These are phyloP conservation scores for Thermochaetoides thermophila DNA, from an alignment of 495 filamentous ascomycete genomes.

Conservation along the genomic window DNA sequence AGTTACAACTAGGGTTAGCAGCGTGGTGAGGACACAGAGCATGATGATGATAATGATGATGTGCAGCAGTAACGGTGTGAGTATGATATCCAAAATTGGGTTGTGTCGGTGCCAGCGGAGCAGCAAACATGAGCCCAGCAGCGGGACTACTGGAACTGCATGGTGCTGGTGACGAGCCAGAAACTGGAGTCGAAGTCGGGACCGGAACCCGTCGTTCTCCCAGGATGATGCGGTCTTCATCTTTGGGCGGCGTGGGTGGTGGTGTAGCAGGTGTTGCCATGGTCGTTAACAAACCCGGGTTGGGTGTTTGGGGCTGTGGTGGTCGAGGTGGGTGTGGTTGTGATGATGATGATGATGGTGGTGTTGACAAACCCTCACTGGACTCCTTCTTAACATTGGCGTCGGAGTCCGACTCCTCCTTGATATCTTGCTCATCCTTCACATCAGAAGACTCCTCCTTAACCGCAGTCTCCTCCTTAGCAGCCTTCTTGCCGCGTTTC, in stretches of 20 bases:
- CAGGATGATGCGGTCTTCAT: no score
- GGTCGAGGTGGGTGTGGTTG: not conserved
- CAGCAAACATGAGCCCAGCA: no score
- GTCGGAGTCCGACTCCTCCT: constrained; percentile 3
- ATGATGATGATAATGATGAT: no score
- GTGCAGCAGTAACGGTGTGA: no score
- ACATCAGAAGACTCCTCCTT: constrained; percentile 1
- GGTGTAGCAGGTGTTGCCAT: no score
- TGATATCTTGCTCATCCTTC: constrained; percentile 2
- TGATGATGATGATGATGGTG: not conserved
- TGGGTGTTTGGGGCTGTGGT: no score
- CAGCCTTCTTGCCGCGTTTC: not conserved
- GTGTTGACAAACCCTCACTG: constrained; percentile 5
- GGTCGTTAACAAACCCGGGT: no score
- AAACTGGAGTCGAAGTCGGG: no score
- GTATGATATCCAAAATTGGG: constrained; percentile 4
- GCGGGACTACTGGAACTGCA: no score
- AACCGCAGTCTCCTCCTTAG: not conserved
- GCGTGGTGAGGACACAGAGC: not conserved
- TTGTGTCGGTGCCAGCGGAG: not conserved
- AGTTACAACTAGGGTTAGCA: constrained; percentile 1
- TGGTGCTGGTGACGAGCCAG: no score
- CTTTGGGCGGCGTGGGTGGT: no score
- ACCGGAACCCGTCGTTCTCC: no score
- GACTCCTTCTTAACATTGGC: constrained; percentile 1